These are phyloP conservation scores for Yarrowia keelungensis DNA, from an alignment of 805 yeast species.

Conservation along the genomic window DNA sequence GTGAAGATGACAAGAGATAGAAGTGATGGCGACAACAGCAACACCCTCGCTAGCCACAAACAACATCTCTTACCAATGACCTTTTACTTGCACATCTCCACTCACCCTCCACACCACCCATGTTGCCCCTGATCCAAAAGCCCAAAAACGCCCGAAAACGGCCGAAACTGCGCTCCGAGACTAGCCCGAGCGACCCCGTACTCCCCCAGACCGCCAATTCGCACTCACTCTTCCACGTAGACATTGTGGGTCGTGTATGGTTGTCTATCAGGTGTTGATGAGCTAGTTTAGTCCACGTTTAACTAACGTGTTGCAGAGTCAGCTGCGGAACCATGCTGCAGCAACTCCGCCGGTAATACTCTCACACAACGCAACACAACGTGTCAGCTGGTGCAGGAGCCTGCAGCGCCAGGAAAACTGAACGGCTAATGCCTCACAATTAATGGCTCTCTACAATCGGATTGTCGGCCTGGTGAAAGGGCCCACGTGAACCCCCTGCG, in stretches of 20 bases:
- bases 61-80: too few species aligned
- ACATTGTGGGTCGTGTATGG: conserved; percentile 25
- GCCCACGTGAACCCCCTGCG: conserved; percentile 31
- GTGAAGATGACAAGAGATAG: too few species aligned
- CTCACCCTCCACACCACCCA: too few species aligned
- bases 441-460: too few species aligned
- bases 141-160: too few species aligned
- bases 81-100: too few species aligned
- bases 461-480: too few species aligned
- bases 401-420: neutral
- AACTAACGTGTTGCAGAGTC: conserved; percentile 33
- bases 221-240: conserved; percentile 48
- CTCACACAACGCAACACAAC: conserved; percentile 20
- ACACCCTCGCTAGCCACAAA: neutral
- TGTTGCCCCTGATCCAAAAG: too few species aligned
- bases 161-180: too few species aligned
- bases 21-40: neutral
- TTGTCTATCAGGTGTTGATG: conserved; percentile 33
- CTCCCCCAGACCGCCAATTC: too few species aligned
- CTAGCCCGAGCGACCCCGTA: too few species aligned
- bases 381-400: conserved; percentile 26
- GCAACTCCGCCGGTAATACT: conserved; percentile 18
- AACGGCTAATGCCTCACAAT: conserved; percentile 4
- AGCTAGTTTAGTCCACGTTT: conserved; percentile 35
- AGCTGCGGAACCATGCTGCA: conserved; percentile 31